Evolutionary conservation across 192 early-diverging fungal species (phyloP).

Genomic region (Chytriomyces sp.): DNA sequence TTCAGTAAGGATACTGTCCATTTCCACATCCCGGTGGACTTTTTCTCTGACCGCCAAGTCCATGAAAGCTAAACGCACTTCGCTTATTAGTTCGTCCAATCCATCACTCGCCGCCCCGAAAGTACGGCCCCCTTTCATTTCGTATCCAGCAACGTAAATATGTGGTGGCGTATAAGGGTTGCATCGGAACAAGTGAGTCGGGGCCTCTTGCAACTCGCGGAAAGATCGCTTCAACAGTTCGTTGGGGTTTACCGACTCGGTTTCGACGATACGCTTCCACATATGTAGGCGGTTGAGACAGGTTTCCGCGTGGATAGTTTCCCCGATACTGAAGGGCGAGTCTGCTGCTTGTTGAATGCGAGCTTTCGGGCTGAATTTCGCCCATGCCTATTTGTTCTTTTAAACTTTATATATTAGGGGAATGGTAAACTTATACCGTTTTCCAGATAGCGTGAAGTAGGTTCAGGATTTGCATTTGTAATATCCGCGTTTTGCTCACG

Average conservation of each 20-base stretch:
- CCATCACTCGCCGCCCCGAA: background rate
- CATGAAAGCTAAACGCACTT: slow-evolving; percentile 13
- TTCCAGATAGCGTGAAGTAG: slow-evolving; percentile 18
- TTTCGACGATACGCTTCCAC: slow-evolving; percentile 19
- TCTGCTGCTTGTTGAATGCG: background rate
- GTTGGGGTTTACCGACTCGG: background rate
- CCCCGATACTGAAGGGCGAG: background rate
- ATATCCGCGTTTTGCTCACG: background rate
- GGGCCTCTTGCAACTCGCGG: background rate
- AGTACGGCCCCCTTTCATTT: background rate
- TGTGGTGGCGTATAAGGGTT: slow-evolving; percentile 4
- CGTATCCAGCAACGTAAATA: background rate
- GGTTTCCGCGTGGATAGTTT: slow-evolving; percentile 6
- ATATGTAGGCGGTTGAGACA: slow-evolving; percentile 13
- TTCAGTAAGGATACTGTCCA: slow-evolving; percentile 2
- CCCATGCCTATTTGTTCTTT: slow-evolving; percentile 13
- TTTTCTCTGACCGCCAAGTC: background rate
- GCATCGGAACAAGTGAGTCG: slow-evolving; percentile 21
- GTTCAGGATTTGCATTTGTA: slow-evolving; percentile 12
- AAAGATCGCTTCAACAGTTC: background rate
- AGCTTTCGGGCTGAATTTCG: slow-evolving; percentile 5
- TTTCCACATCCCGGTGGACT: slow-evolving; percentile 1
- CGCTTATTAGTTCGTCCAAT: background rate
- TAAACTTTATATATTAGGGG: background rate
- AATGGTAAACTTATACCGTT: background rate